Evolutionary conservation across 2,329 filamentous ascomycete genomes (phyloP), one percentile per base, ranked within the genome.

Genomic region (Sclerotinia trifoliorum): DNA sequence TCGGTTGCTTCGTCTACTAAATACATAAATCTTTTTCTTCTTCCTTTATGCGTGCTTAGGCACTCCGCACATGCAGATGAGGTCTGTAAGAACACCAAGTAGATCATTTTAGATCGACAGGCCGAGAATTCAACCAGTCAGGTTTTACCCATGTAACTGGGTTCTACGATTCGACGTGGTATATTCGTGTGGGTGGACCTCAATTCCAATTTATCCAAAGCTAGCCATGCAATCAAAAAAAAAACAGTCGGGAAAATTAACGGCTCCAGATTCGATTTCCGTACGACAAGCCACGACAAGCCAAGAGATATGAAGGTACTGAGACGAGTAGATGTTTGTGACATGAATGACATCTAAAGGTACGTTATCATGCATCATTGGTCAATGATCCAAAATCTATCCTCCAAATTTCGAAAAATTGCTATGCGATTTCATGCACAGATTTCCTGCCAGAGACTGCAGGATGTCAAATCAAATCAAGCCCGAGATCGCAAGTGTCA

Each of bases 71-170:
- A 17, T 42, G 24, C 35, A 39, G 55, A 35, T 49, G 57, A 32
- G n/a, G 44, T 48, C 42, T 42, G 39, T 17, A 32, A n/a, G n/a
- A 55, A 19, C 26, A n/a, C 48, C 21, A 52, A n/a, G 63, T 48
- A 44, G 63, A 66, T 66, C 63, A 39, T 57, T 65, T 46, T 24
- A 49, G 63, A 66, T 66, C 63, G 42, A 42, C 63, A 42, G 63
- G 52, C 11, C 32, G 62, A 46, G 29, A 44, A 29, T 39, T 56
- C 26, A 51, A 17, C 55, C 32, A 42, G 32, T 35, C 24, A 24
- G 42, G 35, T 58, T 44, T 10, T 44, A 58, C 35, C 55, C 55
- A 58, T 58, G 35, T 44, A 39, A 26, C n/a, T 58, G 21, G 60
- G 39, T 24, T 19, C 21, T 46, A 39, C 10, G 24, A 42, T 24